These are phyloP conservation scores for Jackrogersella minutella DNA, from an alignment of 495 filamentous ascomycete genomes.

Conservation along the genomic window DNA sequence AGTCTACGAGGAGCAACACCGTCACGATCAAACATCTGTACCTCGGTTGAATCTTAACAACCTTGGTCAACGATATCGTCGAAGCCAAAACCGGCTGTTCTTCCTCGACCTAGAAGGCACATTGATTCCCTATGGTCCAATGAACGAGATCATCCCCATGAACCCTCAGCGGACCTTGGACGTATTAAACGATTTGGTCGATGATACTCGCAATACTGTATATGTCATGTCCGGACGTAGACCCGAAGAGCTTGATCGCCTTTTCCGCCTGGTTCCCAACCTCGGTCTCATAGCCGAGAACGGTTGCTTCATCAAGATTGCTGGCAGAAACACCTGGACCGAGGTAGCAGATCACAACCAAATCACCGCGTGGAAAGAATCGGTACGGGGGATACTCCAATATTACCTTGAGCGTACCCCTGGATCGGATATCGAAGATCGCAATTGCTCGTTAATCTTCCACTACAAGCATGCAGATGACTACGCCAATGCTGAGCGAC, in stretches of 20 bases:
- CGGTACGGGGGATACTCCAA: constrained; percentile 75
- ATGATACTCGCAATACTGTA: constrained; percentile 81
- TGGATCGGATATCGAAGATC: constrained; percentile 84
- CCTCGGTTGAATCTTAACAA: constrained; percentile 75
- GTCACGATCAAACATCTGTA: constrained; percentile 81
- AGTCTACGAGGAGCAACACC: constrained; percentile 82
- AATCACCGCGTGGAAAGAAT: constrained; percentile 77
- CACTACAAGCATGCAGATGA: constrained; percentile 86
- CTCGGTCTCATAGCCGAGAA: constrained; percentile 92
- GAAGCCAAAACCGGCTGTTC: constrained; percentile 73
- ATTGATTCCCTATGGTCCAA: constrained; percentile 81
- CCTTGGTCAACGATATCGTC: constrained; percentile 69
- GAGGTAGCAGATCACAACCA: constrained; percentile 73
- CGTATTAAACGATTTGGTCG: constrained; percentile 77
- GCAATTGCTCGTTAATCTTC: constrained; percentile 86
- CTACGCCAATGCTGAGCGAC: constrained; percentile 70
- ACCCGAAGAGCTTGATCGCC: constrained; percentile 83
- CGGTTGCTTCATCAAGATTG: constrained; percentile 83
- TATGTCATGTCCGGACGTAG: constrained; percentile 91
- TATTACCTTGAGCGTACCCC: constrained; percentile 91
- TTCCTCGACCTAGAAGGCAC: constrained; percentile 94
- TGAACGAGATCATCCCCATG: constrained; percentile 79
- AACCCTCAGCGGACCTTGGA: constrained; percentile 83
- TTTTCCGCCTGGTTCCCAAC: constrained; percentile 79
- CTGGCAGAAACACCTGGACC: constrained; percentile 71